Evolutionary conservation across 140 eudicot genomes (phyloP).

Genomic region (Flaveria floridana): DNA sequence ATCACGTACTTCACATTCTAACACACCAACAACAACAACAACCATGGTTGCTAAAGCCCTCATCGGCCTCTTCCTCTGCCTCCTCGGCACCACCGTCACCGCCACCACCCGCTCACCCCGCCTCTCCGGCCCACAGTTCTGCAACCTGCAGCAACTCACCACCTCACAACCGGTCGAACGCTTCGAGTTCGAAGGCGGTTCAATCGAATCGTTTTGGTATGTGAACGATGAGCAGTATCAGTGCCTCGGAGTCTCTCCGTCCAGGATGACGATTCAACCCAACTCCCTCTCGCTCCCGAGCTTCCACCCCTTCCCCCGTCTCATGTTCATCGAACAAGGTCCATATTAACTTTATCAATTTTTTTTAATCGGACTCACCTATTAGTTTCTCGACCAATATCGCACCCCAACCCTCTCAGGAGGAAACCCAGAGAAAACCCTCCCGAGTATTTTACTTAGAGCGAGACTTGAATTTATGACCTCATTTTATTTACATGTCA

Average conservation of each 20-base stretch:
- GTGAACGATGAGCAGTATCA: slow-evolving; percentile 51
- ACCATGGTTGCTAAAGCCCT: slow-evolving; percentile 30
- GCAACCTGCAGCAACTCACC: slow-evolving; percentile 48
- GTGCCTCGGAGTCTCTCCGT: slow-evolving; percentile 54
- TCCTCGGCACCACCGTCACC: slow-evolving; percentile 37
- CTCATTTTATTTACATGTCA: too few relatives aligned
- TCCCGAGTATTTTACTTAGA: too few relatives aligned
- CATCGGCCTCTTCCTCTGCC: slow-evolving; percentile 40
- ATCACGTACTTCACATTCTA: background rate
- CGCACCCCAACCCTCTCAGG: too few relatives aligned
- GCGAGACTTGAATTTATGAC: too few relatives aligned
- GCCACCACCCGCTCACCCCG: slow-evolving; percentile 37
- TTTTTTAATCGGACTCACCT: too few relatives aligned
- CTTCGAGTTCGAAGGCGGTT: slow-evolving; percentile 56
- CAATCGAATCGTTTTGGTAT: slow-evolving; percentile 58
- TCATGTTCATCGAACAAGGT: slow-evolving; percentile 62
- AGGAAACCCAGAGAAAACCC: too few relatives aligned
- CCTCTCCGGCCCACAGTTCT: slow-evolving; percentile 41
- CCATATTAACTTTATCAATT: background rate
- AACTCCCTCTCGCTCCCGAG: slow-evolving; percentile 51
- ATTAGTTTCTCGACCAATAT: too few relatives aligned
- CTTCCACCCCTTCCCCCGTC: slow-evolving; percentile 62
- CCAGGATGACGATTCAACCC: slow-evolving; percentile 44
- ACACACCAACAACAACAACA: background rate
- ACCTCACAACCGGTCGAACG: slow-evolving; percentile 45